Evolutionary conservation across 345 rosid species (phyloP), one percentile per base, ranked within the genome.

Genomic region (Salix brachista): DNA sequence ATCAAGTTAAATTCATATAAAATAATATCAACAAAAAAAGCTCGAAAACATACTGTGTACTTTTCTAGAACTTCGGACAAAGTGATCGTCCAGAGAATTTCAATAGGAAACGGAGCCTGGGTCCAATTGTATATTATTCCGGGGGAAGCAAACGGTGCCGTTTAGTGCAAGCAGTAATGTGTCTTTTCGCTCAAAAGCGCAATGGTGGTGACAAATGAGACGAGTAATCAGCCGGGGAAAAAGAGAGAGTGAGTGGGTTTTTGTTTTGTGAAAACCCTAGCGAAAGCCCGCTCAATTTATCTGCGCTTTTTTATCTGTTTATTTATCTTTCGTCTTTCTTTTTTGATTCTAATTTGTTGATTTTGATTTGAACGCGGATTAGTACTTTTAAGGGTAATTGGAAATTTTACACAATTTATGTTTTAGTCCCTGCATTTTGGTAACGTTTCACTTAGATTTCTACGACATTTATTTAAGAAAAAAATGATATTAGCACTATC

Each of bases 251-350:
- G 12, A 65, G n/a, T 7, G 10, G 26, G 32, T 5, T 28, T 44
- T 28, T 14, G 42, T 34, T 16, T 21, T 65, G 21, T 58, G 12
- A 58, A 37, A 74, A 74, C 70, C 70, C 77, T 46, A 74, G 48
- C 23, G 28, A 65, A 30, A 60, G 16, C 34, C 14, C 75, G 6
- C 34, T 58, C 18, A 37, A 60, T 37, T 30, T 11, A n/a, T 6
- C 25, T 18, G 3, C 19, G 17, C 16, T 5, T 19, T 18, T 30
- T 8, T 54, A 3, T 11, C 8, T 11, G 42, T 32, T 6, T n/a
- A 21, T 13, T 25, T 0, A n/a, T 39, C 32, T 70, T 8, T 44
- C 46, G 3, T 41, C 46, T 41, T 18, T 14, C 9, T 6, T 44
- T 46, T 28, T 70, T 50, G 8, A 70, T 9, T 26, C 13, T 18